phyloP scores from a whole-genome alignment of 495 filamentous ascomycete species.

The Aspergillus campestris region DNA sequence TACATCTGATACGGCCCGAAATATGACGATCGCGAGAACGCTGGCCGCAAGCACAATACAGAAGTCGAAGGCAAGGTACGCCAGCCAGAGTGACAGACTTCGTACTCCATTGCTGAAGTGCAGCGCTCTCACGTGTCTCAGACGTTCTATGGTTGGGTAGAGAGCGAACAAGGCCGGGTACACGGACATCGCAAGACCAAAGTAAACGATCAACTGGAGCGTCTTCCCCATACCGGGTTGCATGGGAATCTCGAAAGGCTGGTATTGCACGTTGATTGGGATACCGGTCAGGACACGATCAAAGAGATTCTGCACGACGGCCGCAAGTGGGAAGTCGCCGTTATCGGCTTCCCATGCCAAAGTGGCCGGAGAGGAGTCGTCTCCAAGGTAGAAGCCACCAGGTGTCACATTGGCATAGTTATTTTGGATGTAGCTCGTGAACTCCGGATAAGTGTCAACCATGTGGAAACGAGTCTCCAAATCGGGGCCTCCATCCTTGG shows the following conservation, averaged over 20 bases:
- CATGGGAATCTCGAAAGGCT: slow-evolving; percentile 63
- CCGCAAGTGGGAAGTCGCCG: slow-evolving; percentile 40
- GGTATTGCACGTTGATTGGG: slow-evolving; percentile 57
- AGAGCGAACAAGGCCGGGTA: slow-evolving; percentile 81
- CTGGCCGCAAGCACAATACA: slow-evolving; percentile 52
- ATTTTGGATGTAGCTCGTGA: slow-evolving; percentile 52
- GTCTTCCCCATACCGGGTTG: slow-evolving; percentile 54
- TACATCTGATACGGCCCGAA: slow-evolving; percentile 47
- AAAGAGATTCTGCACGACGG: slow-evolving; percentile 65
- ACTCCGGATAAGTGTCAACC: slow-evolving; percentile 56
- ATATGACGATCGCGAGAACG: slow-evolving; percentile 52
- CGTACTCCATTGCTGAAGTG: slow-evolving; percentile 83
- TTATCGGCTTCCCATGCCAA: slow-evolving; percentile 52
- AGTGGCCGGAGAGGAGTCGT: slow-evolving; percentile 40
- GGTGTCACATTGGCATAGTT: slow-evolving; percentile 61
- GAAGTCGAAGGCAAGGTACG: slow-evolving; percentile 75
- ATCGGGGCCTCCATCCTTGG: slow-evolving; percentile 3
- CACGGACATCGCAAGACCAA: slow-evolving; percentile 63
- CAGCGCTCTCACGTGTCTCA: slow-evolving; percentile 67
- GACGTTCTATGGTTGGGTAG: slow-evolving; percentile 73
- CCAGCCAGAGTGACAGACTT: slow-evolving; percentile 64
- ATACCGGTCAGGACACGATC: slow-evolving; percentile 56
- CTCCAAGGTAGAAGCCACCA: slow-evolving; percentile 67
- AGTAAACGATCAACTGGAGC: slow-evolving; percentile 73
- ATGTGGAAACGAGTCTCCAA: slow-evolving; percentile 35